Conservation (phyloP, 495 filamentous ascomycete species). For the Penicillium soppii region DNA sequence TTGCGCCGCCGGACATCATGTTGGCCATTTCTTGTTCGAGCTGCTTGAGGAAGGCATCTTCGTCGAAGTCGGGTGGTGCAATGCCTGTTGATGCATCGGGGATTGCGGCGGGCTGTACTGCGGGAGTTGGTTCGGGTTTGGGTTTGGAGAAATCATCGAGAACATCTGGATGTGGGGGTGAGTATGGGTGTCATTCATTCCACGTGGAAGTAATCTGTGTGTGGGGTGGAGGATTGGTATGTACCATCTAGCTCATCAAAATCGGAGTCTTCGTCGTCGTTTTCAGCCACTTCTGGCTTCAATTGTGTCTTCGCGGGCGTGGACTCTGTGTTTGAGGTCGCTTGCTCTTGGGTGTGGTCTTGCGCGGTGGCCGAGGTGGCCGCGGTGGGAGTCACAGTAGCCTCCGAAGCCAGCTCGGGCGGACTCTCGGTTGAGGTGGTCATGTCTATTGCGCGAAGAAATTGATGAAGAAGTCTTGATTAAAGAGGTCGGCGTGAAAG, state of each 20-base stretch:
- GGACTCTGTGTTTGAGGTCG: background rate
- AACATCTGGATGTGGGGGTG: conserved; percentile 61
- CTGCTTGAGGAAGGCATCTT: conserved; percentile 73
- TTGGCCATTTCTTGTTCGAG: conserved; percentile 85
- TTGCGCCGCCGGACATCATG: conserved; percentile 54
- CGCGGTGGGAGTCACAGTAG: background rate
- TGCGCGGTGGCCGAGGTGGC: background rate
- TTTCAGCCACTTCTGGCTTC: conserved; percentile 17
- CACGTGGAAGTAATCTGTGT: background rate
- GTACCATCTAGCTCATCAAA: conserved; percentile 88
- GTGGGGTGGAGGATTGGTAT: background rate
- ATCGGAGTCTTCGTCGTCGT: conserved; percentile 56
- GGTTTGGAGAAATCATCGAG: conserved; percentile 79
- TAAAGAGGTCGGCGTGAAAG: too few species aligned
- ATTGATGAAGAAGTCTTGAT: background rate
- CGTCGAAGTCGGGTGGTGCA: conserved; percentile 33
- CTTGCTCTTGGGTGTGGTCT: too few species aligned
- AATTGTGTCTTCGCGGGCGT: background rate
- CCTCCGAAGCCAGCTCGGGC: background rate
- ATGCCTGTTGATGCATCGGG: conserved; percentile 12
- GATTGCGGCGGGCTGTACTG: background rate
- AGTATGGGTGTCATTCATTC: background rate
- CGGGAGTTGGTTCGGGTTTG: conserved; percentile 39
- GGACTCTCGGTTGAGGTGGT: background rate
- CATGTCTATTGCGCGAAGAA: background rate